Conservation (phyloP, 768 basidiomycete genomes). For the Serpula lacrymans region DNA sequence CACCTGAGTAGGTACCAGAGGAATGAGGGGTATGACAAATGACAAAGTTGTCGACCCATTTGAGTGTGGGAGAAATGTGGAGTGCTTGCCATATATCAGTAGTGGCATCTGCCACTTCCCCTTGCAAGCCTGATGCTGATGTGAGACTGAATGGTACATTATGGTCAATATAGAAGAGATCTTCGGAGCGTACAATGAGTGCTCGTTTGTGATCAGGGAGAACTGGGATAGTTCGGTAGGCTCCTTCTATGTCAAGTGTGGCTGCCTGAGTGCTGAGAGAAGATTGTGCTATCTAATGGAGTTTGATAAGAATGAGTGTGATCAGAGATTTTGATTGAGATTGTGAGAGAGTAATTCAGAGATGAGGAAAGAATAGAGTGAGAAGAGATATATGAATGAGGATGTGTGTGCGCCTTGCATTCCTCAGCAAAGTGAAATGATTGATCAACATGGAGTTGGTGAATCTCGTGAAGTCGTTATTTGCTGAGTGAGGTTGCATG, state of each 20-base stretch:
- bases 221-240: not conserved
- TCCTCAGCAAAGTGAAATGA: no score
- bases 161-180: slow-evolving; percentile 18
- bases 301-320: not conserved
- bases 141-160: slow-evolving; percentile 19
- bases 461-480: no score
- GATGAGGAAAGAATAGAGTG: not conserved
- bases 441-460: no score
- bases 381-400: no score
- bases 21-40: not conserved
- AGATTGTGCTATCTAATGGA: slow-evolving; percentile 13
- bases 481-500: no score
- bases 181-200: slow-evolving; percentile 6
- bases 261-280: slow-evolving; percentile 20
- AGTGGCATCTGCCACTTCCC: slow-evolving; percentile 12
- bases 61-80: slow-evolving; percentile 13
- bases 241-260: slow-evolving; percentile 11
- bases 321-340: slow-evolving; percentile 14
- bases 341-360: not conserved
- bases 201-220: not conserved
- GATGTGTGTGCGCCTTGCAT: no score
- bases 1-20: not conserved
- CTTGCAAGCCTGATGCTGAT: no score
- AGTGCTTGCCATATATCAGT: slow-evolving; percentile 20
- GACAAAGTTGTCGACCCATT: slow-evolving; percentile 24